A percentile compares a stretch with the other conserved stretches of the same genome.
Conservation (phyloP, 2,329 filamentous ascomycete species). For the Ascosphaera pollenicola region DNA sequence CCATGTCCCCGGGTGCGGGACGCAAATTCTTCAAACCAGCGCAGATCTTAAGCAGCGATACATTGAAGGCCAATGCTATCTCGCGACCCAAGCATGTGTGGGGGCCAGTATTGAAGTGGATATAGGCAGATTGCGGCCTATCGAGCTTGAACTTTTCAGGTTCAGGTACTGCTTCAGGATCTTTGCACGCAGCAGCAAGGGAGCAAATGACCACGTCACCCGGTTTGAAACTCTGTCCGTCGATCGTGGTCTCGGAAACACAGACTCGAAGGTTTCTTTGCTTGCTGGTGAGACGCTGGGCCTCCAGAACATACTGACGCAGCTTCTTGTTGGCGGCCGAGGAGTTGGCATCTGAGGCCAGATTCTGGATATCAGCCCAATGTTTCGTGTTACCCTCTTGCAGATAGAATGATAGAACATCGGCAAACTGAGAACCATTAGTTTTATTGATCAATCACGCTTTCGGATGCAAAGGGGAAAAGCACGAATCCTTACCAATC, state of each 20-base stretch:
- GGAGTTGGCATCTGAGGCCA: constrained; percentile 16
- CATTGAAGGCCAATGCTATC: constrained; percentile 19
- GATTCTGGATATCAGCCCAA: constrained; percentile 22
- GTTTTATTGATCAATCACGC: neutral
- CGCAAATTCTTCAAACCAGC: constrained; percentile 25
- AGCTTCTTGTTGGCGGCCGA: constrained; percentile 10
- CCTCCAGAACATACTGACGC: constrained; percentile 9
- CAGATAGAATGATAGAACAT: constrained; percentile 23
- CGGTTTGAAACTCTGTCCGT: constrained; percentile 18
- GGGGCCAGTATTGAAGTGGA: constrained; percentile 24
- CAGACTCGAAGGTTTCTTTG: constrained; percentile 20
- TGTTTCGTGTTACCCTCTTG: constrained; percentile 18
- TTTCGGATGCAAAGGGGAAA: neutral
- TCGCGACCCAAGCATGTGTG: constrained; percentile 26
- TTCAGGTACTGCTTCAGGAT: constrained; percentile 16
- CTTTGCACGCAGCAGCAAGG: constrained; percentile 14
- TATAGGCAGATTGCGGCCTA: constrained; percentile 19
- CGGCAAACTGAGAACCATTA: constrained; percentile 17
- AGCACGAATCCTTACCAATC: constrained; percentile 9
- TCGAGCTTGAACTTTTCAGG: constrained; percentile 22
- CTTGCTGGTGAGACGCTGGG: constrained; percentile 8
- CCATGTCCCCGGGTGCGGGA: constrained; percentile 25
- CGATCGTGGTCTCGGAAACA: constrained; percentile 14
- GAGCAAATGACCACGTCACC: constrained; percentile 20
- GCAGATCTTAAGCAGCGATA: constrained; percentile 21